These are phyloP conservation scores for Chaetoceros tenuissimus DNA, from an alignment of 108 stramenopile genomes.

Conservation along the genomic window DNA sequence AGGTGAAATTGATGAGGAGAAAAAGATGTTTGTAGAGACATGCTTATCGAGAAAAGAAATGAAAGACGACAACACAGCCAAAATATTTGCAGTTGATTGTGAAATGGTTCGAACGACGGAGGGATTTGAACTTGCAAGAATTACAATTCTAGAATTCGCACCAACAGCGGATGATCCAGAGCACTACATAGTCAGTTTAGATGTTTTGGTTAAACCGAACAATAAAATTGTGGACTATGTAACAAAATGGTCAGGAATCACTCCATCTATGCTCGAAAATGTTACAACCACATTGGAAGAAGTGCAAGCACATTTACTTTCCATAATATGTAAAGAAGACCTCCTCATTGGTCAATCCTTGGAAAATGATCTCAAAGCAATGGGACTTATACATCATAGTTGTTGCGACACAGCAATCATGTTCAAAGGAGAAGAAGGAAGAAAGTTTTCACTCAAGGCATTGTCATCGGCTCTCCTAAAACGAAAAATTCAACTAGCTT, in stretches of 20 bases:
- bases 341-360: conserved; percentile 87
- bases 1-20: conserved; percentile 3
- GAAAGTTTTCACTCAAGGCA: conserved; percentile 65
- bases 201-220: conserved; percentile 73
- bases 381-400: conserved; percentile 55
- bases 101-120: conserved; percentile 82
- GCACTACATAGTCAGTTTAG: conserved; percentile 43
- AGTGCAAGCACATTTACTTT: conserved; percentile 68
- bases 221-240: conserved; percentile 61
- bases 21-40: not conserved
- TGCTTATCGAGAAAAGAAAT: not conserved
- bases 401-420: conserved; percentile 81
- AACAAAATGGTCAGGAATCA: conserved; percentile 62
- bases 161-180: conserved; percentile 14
- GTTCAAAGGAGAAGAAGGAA: conserved; percentile 48
- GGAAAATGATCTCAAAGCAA: conserved; percentile 85
- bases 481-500: conserved; percentile 44
- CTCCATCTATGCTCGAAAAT: conserved; percentile 38
- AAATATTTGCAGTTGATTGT: conserved; percentile 84
- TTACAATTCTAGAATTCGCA: conserved; percentile 59
- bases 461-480: conserved; percentile 42
- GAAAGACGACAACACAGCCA: conserved; percentile 6
- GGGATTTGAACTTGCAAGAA: conserved; percentile 75
- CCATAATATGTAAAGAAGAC: conserved; percentile 46
- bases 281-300: conserved; percentile 53